Base-by-base conservation (phyloP, 1,284 basidiomycete genomes). In the Athelia sp. region DNA sequence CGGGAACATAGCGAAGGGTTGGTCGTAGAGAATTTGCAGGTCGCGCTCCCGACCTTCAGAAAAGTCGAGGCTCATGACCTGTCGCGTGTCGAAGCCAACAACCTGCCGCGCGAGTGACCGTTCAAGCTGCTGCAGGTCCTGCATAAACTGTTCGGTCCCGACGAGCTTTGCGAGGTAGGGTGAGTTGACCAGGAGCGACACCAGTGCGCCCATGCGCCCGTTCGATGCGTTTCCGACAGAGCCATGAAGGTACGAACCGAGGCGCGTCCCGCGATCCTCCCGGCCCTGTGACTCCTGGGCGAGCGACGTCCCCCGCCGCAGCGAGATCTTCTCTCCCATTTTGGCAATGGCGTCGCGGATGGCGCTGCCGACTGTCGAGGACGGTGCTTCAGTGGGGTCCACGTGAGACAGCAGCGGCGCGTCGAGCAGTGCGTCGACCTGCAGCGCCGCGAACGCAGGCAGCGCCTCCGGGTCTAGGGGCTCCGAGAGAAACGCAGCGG, bases 301-400 rank as follows among this genome's bases (percentile, higher is more conserved):
- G 52, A 94, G 76, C 2, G 82, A 73, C 18, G 81, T 71, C 1
- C 86, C 94, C 47, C 95, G 79, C 45, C 84, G 77, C 17, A 98
- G 70, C 6, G 80, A 77, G 53, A 98, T 82, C 62, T 95, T 96
- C 65, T 98, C 95, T 42, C 94, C 94, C 14, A 96, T 83, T 59
- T 90, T 88, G 18, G 88, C 79, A 50, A 96, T 86, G 21, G 88
- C 72, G 54, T 92, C 83, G 24, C 84, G 81, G 57, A 98, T 88
- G 26, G 90, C 83, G 50, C 76, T 74, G 24, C 75, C 75, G n/a
- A 96, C 82, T 1, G 90, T 90, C 6, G 68, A 60, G 4, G 66
- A 56, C 21, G 72, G 62, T 17, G 62, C 60, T 19, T 68, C 54
- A 43, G 66, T 62, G 10, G 71, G 66, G 43, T 69, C 59, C 38